Evolutionary conservation across 2,329 filamentous ascomycete genomes (phyloP).

Genomic region (Sclerotinia subarctica): DNA sequence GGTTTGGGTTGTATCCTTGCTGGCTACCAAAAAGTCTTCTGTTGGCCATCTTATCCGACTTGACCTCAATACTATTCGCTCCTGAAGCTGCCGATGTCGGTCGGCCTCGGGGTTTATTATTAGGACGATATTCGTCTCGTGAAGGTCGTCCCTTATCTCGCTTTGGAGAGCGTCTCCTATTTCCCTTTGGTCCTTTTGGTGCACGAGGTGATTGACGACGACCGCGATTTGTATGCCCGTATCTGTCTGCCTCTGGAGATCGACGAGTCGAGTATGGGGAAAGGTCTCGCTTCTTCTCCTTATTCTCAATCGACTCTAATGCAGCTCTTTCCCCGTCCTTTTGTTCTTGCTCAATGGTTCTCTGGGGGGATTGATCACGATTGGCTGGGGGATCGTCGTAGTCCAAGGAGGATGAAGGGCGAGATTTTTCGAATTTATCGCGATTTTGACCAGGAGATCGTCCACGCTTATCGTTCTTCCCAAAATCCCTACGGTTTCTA

Average conservation of each 20-base stretch:
- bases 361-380: constrained; percentile 27
- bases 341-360: constrained; percentile 20
- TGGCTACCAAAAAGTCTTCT: constrained; percentile 39
- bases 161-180: constrained; percentile 30
- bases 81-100: constrained; percentile 36
- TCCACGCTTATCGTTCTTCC: constrained; percentile 31
- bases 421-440: constrained; percentile 29
- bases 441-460: constrained; percentile 35
- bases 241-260: constrained; percentile 35
- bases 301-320: constrained; percentile 27
- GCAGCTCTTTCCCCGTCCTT: constrained; percentile 31
- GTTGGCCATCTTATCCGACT: constrained; percentile 39
- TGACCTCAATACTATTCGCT: constrained; percentile 40
- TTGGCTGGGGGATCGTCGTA: constrained; percentile 24
- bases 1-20: constrained; percentile 40
- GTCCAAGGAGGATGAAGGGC: constrained; percentile 19
- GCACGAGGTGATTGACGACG: constrained; percentile 35
- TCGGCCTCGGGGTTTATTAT: constrained; percentile 31
- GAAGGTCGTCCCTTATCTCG: constrained; percentile 29
- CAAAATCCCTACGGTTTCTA: constrained; percentile 33
- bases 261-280: constrained; percentile 28
- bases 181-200: constrained; percentile 29
- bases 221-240: constrained; percentile 33
- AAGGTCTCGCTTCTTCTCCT: constrained; percentile 28
- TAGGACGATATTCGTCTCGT: constrained; percentile 35